Percentiles rank a stretch among this genome's conserved stretches.
phyloP scores from a whole-genome alignment of 441 rosid genomes.

The Theobroma grandiflorum region DNA sequence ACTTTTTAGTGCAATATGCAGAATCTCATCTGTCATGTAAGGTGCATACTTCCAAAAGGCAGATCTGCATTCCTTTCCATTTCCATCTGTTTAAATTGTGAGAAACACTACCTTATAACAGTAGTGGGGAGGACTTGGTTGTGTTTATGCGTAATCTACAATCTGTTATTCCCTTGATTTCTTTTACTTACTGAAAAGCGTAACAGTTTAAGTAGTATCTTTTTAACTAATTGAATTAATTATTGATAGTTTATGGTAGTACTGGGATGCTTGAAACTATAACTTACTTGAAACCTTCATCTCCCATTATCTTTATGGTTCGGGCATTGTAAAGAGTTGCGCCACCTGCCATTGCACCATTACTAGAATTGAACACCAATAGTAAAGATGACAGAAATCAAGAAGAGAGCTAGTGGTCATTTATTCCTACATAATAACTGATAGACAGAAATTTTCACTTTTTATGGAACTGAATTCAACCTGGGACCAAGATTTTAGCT shows the following conservation, averaged over 20 bases:
- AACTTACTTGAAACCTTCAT: conserved; percentile 78
- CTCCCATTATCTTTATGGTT: conserved; percentile 90
- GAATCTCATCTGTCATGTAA: conserved; percentile 11
- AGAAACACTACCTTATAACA: neutral
- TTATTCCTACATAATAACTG: neutral
- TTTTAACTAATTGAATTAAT: neutral
- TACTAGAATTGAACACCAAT: neutral
- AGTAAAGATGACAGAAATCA: conserved; percentile 18
- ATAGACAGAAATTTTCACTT: neutral
- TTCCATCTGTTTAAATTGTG: neutral
- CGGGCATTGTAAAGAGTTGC: conserved; percentile 78
- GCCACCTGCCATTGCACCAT: conserved; percentile 61
- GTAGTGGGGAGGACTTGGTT: neutral
- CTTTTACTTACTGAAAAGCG: neutral
- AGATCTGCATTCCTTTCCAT: neutral
- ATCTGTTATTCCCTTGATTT: neutral
- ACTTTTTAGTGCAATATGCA: neutral
- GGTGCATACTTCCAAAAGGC: neutral
- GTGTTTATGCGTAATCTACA: neutral
- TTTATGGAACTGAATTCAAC: conserved; percentile 39
- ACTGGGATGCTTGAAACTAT: neutral
- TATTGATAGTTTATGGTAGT: neutral
- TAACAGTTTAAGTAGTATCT: neutral
- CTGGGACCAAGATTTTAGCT: conserved; percentile 80
- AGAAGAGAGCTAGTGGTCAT: conserved; percentile 19